Evolutionary conservation across 1,139 yeast genomes (phyloP).

Genomic region (Suhomyces atakaporum): DNA sequence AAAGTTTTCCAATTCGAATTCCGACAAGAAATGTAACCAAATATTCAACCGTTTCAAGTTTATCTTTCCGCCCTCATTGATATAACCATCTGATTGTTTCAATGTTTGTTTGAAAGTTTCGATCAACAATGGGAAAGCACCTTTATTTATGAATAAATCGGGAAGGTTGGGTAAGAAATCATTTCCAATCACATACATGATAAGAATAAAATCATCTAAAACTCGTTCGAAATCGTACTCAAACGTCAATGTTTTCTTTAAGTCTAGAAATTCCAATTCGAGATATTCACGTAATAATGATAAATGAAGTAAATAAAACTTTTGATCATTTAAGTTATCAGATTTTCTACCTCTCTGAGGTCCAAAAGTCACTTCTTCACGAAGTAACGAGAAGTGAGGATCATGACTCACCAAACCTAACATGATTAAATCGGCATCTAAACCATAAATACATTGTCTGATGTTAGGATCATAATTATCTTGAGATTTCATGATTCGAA

Average conservation of each 20-base stretch:
- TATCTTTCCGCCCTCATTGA: constrained; percentile 80
- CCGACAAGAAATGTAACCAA: constrained; percentile 71
- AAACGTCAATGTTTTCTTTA: constrained; percentile 62
- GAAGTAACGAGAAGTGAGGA: constrained; percentile 88
- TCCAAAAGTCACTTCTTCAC: constrained; percentile 96
- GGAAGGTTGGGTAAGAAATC: constrained; percentile 99
- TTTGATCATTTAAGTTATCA: constrained; percentile 72
- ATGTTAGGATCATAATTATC: constrained; percentile 79
- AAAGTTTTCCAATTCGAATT: constrained; percentile 78
- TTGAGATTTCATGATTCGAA: constrained; percentile 77
- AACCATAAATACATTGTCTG: constrained; percentile 93
- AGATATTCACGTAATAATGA: constrained; percentile 88
- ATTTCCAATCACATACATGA: constrained; percentile 94
- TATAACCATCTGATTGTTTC: constrained; percentile 75
- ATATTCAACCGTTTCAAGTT: constrained; percentile 68
- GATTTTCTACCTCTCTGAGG: constrained; percentile 47
- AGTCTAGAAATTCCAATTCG: constrained; percentile 78
- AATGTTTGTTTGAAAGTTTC: constrained; percentile 85
- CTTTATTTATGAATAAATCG: constrained; percentile 87
- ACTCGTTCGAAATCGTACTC: constrained; percentile 85
- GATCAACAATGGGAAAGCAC: constrained; percentile 89
- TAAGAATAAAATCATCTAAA: constrained; percentile 88
- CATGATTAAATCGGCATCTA: constrained; percentile 97
- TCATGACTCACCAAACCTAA: constrained; percentile 96
- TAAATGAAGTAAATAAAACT: constrained; percentile 79